phyloP scores from a whole-genome alignment of 805 yeast species.

The Zygosaccharomyces siamensis region DNA sequence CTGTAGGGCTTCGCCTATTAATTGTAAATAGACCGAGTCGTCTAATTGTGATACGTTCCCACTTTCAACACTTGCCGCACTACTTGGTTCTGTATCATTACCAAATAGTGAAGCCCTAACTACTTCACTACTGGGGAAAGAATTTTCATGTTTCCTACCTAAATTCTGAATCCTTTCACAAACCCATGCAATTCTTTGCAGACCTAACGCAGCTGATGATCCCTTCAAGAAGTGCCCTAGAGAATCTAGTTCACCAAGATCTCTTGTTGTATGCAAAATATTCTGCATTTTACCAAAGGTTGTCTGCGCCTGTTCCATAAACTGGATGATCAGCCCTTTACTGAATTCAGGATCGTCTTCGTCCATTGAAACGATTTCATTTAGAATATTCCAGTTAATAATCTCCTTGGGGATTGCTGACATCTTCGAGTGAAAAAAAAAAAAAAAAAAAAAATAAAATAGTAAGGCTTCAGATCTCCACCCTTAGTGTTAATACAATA shows the following conservation, averaged over 20 bases:
- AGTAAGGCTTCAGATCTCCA: too few relatives aligned
- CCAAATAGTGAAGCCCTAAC: constrained; percentile 3
- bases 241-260: constrained; percentile 57
- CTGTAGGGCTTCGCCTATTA: constrained; percentile 43
- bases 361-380: constrained; percentile 89
- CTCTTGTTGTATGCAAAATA: constrained; percentile 35
- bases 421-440: constrained; percentile 6
- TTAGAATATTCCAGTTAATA: constrained; percentile 83
- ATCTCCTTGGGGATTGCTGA: constrained; percentile 45
- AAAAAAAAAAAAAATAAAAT: too few relatives aligned
- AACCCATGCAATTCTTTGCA: constrained; percentile 72
- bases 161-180: constrained; percentile 93
- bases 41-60: constrained; percentile 24
- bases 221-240: constrained; percentile 94
- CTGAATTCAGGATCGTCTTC: constrained; percentile 94
- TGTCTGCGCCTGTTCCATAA: constrained; percentile 81
- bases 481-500: too few relatives aligned
- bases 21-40: constrained; percentile 40
- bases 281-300: constrained; percentile 70
- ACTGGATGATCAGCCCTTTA: constrained; percentile 68
- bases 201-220: constrained; percentile 89
- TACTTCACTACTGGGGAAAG: constrained; percentile 17
- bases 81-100: constrained; percentile 10
- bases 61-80: constrained; percentile 13
- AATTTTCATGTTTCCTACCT: constrained; percentile 45